These are phyloP conservation scores for Chalciporus piperatus DNA, from an alignment of 768 basidiomycete species.

Conservation along the genomic window DNA sequence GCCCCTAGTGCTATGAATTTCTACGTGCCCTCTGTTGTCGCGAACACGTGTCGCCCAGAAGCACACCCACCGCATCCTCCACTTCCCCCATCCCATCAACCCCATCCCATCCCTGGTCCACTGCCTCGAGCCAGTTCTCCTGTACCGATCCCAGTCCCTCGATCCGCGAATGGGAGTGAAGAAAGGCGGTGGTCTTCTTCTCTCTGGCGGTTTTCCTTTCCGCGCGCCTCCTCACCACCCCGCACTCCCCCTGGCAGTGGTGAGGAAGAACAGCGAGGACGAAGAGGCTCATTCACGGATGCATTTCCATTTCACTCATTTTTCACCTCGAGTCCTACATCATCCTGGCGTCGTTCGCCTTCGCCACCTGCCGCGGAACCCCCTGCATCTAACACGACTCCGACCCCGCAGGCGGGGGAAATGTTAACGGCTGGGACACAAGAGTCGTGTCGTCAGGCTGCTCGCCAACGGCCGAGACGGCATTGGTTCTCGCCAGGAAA, in stretches of 20 bases:
- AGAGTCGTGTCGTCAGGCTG: constrained; percentile 32
- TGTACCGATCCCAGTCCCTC: constrained; percentile 29
- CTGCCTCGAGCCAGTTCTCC: constrained; percentile 26
- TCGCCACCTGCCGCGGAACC: constrained; percentile 39
- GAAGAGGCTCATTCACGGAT: constrained; percentile 33
- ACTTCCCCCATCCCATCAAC: constrained; percentile 10
- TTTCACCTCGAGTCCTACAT: constrained; percentile 31
- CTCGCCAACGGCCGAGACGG: constrained; percentile 40
- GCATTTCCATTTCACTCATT: constrained; percentile 48
- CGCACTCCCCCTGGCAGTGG: constrained; percentile 21
- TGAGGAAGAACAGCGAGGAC: constrained; percentile 26
- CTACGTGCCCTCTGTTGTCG: constrained; percentile 24
- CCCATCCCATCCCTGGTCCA: constrained; percentile 13
- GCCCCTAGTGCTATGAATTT: constrained; percentile 25
- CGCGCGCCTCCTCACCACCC: constrained; percentile 27
- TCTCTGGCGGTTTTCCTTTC: constrained; percentile 36
- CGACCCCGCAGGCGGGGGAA: constrained; percentile 18
- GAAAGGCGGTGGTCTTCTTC: constrained; percentile 34
- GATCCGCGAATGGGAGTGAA: constrained; percentile 30
- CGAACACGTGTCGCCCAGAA: constrained; percentile 28
- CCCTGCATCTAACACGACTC: constrained; percentile 29
- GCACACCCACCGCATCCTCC: constrained; percentile 13
- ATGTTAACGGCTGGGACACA: constrained; percentile 25
- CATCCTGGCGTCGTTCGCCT: constrained; percentile 35
- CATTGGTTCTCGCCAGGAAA: constrained; percentile 56